These are phyloP conservation scores for Candida tetrigidarum DNA, from an alignment of 1,139 yeast genomes.

Conservation along the genomic window DNA sequence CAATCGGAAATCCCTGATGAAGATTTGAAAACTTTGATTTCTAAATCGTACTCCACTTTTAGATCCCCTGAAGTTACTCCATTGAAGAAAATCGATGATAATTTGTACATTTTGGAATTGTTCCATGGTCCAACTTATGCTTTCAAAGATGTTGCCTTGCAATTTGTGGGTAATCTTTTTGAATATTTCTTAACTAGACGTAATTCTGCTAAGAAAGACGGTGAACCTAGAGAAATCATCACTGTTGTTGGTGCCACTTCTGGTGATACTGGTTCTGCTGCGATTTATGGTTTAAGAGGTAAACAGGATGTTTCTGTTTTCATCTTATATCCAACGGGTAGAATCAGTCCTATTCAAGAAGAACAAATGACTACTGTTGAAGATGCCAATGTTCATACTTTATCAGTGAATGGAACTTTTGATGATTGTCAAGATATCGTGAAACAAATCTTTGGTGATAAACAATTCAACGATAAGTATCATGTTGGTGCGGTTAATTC, in stretches of 20 bases:
- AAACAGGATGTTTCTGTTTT: slow-evolving; percentile 96
- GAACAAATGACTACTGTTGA: slow-evolving; percentile 99
- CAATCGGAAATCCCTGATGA: slow-evolving; percentile 68
- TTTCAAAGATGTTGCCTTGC: slow-evolving; percentile 97
- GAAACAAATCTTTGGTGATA: slow-evolving; percentile 89
- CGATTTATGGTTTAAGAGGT: slow-evolving; percentile 95
- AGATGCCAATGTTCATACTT: slow-evolving; percentile 90
- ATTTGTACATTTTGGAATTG: slow-evolving; percentile 79
- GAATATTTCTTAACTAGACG: slow-evolving; percentile 86
- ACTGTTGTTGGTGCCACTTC: slow-evolving; percentile 99
- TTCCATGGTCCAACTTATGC: slow-evolving; percentile 99
- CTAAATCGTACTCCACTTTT: slow-evolving; percentile 85
- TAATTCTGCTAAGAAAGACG: slow-evolving; percentile 64
- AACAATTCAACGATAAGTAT: slow-evolving; percentile 81
- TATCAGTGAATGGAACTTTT: slow-evolving; percentile 93
- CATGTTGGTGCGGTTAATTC: slow-evolving; percentile 98
- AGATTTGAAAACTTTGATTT: slow-evolving; percentile 66
- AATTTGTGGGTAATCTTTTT: slow-evolving; percentile 94
- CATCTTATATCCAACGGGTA: slow-evolving; percentile 94
- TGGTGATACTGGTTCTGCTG: slow-evolving; percentile 99
- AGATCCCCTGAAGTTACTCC: slow-evolving; percentile 90
- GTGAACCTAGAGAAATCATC: slow-evolving; percentile 69
- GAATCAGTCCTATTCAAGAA: slow-evolving; percentile 97
- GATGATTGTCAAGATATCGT: slow-evolving; percentile 99
- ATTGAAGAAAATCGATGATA: slow-evolving; percentile 57